Conservation (phyloP, 345 rosid species). For the Raphanus raphanistrum region DNA sequence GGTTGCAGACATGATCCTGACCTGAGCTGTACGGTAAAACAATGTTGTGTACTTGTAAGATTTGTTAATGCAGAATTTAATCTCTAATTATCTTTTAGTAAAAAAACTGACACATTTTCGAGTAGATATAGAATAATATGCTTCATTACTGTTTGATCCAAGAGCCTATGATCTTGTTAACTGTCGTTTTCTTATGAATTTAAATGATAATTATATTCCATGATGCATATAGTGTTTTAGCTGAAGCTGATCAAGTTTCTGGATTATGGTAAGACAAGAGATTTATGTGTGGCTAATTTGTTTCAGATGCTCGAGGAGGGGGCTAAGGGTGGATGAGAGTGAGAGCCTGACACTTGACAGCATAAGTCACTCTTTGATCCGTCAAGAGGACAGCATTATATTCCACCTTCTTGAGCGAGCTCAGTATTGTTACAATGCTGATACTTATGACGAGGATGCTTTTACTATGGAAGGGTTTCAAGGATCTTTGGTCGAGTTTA, state of each 20-base stretch:
- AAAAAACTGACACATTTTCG: not conserved
- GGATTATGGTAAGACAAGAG: not conserved
- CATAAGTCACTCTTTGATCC: conserved; percentile 55
- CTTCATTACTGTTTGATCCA: not conserved
- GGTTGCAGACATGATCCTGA: no score
- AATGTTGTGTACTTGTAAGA: no score
- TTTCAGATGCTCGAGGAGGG: conserved; percentile 28
- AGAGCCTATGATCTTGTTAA: conserved; percentile 1
- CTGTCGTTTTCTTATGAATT: not conserved
- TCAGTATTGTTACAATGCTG: conserved; percentile 58
- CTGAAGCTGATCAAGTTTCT: not conserved
- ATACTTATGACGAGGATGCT: conserved; percentile 54
- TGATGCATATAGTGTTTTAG: not conserved
- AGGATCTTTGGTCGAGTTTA: conserved; percentile 63
- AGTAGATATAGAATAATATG: not conserved
- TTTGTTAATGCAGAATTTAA: no score
- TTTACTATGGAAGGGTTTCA: conserved; percentile 60
- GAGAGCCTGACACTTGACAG: conserved; percentile 58
- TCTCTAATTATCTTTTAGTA: no score
- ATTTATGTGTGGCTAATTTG: conserved; percentile 11
- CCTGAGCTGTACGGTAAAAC: not conserved
- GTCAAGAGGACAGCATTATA: conserved; percentile 71
- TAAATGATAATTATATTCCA: not conserved
- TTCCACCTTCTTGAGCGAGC: conserved; percentile 65
- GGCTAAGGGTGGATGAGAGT: conserved; percentile 54